phyloP scores from a whole-genome alignment of 441 rosid species.

The Hura crepitans region DNA sequence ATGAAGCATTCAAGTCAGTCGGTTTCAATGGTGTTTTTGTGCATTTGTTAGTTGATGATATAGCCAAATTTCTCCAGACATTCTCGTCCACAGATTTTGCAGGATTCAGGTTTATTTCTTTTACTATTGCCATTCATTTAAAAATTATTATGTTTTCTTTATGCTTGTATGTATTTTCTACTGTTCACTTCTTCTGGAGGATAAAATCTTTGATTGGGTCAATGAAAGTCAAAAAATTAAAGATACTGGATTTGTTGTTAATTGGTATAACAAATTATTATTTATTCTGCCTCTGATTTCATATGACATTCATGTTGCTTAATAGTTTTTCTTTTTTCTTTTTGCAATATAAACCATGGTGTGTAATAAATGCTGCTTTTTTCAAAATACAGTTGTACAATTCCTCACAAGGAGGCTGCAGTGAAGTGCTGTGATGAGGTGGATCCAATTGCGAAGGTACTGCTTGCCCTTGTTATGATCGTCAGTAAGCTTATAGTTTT shows the following conservation, averaged over 20 bases:
- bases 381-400: conserved; percentile 39
- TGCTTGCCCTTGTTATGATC: not conserved
- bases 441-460: conserved; percentile 66
- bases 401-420: conserved; percentile 93
- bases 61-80: conserved; percentile 41
- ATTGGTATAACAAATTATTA: not conserved
- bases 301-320: not conserved
- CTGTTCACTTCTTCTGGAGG: conserved; percentile 10
- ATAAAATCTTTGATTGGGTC: not conserved
- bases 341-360: not conserved
- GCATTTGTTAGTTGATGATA: conserved; percentile 67
- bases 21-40: conserved; percentile 68
- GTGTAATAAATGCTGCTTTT: not conserved
- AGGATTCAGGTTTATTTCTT: conserved; percentile 53
- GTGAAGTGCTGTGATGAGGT: conserved; percentile 80
- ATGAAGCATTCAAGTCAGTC: conserved; percentile 82
- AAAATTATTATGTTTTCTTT: conserved; percentile 7
- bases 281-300: conserved; percentile 6
- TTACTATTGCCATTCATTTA: not conserved
- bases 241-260: not conserved
- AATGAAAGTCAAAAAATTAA: conserved; percentile 7
- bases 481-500: conserved; percentile 8
- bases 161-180: not conserved
- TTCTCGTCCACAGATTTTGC: conserved; percentile 50
- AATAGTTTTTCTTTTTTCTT: not conserved